phyloP scores from a whole-genome alignment of 1,284 basidiomycete species.

The Xanthoconium separans region DNA sequence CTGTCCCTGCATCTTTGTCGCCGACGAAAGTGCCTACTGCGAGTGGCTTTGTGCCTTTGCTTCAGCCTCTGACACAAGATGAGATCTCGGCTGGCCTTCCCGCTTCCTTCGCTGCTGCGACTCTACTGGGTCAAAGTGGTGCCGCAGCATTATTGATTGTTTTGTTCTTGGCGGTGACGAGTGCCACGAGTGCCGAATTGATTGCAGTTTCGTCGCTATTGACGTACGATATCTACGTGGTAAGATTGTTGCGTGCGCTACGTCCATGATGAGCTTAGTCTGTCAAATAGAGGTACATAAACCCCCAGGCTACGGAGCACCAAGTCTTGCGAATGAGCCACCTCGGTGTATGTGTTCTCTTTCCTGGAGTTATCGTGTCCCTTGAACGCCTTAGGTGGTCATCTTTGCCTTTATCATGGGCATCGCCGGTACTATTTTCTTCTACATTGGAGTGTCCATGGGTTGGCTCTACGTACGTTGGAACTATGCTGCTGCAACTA shows the following conservation, averaged over 20 bases:
- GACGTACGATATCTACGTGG: conserved; percentile 81
- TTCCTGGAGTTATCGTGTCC: conserved; percentile 23
- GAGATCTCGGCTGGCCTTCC: conserved; percentile 85
- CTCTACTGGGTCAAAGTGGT: conserved; percentile 74
- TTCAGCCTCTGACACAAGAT: conserved; percentile 53
- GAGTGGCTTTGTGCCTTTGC: conserved; percentile 61
- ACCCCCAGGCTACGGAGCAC: conserved; percentile 57
- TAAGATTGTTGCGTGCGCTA: conserved; percentile 27
- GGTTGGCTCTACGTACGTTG: conserved; percentile 83
- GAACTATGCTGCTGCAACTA: not conserved
- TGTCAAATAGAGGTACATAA: conserved; percentile 50
- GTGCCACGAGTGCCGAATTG: conserved; percentile 84
- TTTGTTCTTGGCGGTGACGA: conserved; percentile 83
- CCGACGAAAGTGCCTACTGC: conserved; percentile 19
- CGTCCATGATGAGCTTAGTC: not conserved
- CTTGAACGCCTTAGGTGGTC: conserved; percentile 49
- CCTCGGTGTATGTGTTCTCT: conserved; percentile 47
- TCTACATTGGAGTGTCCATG: conserved; percentile 87
- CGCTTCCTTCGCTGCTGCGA: conserved; percentile 77
- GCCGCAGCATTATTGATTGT: conserved; percentile 71
- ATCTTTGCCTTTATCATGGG: conserved; percentile 80
- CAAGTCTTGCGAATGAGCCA: conserved; percentile 59
- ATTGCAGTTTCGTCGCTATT: conserved; percentile 83
- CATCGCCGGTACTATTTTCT: conserved; percentile 82
- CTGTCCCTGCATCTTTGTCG: conserved; percentile 31